Base-by-base conservation (phyloP, 176 grass and related monocot genomes). In the Carex pumila region DNA sequence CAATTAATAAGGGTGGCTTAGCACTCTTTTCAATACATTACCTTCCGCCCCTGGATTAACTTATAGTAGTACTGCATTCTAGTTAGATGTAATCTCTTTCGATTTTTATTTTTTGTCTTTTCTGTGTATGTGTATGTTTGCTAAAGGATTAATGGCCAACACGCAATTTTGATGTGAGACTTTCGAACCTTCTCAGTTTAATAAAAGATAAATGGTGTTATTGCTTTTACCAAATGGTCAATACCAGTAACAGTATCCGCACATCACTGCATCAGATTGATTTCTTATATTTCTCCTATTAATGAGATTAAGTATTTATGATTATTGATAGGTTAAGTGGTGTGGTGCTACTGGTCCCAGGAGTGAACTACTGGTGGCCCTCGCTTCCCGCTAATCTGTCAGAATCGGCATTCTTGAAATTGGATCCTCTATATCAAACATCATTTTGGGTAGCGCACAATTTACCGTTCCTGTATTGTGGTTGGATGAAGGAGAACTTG, bases 341-440 rank as follows among this genome's bases (percentile, higher is more conserved):
- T 70, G 66, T 41, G 32, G 78, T 84, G 13, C 68, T 92, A 63
- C 84, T 92, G 31, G 90, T 83, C 18, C 90, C 90, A 53, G 88
- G 32, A n/a, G 87, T 95, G 39, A 95, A 87, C 87, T 95, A 95
- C 85, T 95, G 90, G 88, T 92, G 93, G 93, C 72, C 66, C 21
- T 89, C 89, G 18, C 50, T 92, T 54, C 90, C 93, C 0, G 53
- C 66, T 39, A 2, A 88, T 50, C 37, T 91, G 56, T 85, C 85
- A 54, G 74, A 61, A 25, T 36, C 29, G 8, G 88, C 80, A 52
- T 92, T 67, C 79, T 30, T 61, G 18, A 92, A 79, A 52, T 60
- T 92, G 30, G 39, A 79, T 60, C 72, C 4, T 71, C 31, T 47
- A 12, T 85, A 92, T 72, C 82, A 55, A 56, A 68, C 25, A 30